phyloP scores from a whole-genome alignment of 352 stramenopile species.

The Phytophthora colocasiae region DNA sequence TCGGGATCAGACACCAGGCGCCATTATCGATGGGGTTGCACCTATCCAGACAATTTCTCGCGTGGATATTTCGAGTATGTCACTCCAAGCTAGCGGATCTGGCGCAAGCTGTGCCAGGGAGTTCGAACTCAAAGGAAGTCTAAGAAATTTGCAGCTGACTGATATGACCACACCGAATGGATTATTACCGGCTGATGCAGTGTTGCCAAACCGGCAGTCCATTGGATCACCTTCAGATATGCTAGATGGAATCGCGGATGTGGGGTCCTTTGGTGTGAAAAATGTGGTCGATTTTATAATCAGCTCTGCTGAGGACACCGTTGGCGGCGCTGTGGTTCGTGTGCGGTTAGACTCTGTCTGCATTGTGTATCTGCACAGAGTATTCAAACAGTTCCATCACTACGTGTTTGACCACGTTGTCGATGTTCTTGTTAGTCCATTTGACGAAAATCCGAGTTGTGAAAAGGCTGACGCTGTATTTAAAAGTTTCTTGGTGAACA shows the following conservation, averaged over 20 bases:
- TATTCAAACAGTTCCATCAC: conserved; percentile 89
- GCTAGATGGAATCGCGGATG: conserved; percentile 43
- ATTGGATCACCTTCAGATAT: conserved; percentile 73
- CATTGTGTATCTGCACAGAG: conserved; percentile 83
- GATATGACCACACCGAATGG: conserved; percentile 63
- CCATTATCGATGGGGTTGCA: conserved; percentile 12
- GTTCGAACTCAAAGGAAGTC: conserved; percentile 64
- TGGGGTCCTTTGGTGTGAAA: conserved; percentile 58
- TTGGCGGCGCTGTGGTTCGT: conserved; percentile 38
- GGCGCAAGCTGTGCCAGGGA: conserved; percentile 17
- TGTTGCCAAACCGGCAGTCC: conserved; percentile 71
- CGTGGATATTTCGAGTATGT: conserved; percentile 42
- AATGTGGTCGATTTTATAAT: conserved; percentile 79
- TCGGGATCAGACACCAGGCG: conserved; percentile 34
- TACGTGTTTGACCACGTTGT: conserved; percentile 71
- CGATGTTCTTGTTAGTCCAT: conserved; percentile 29
- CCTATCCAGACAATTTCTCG: conserved; percentile 38
- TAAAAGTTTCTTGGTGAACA: conserved; percentile 43
- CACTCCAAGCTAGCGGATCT: conserved; percentile 35
- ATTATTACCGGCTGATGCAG: conserved; percentile 33
- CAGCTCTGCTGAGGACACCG: conserved; percentile 19
- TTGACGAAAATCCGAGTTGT: conserved; percentile 38
- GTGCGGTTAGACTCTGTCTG: conserved; percentile 83
- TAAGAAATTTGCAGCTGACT: conserved; percentile 76
- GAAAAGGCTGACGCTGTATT: conserved; percentile 44